Percentiles rank a stretch among this genome's conserved stretches.
Conservation (phyloP, 768 basidiomycete genomes). For the Tricholoma saponaceum region DNA sequence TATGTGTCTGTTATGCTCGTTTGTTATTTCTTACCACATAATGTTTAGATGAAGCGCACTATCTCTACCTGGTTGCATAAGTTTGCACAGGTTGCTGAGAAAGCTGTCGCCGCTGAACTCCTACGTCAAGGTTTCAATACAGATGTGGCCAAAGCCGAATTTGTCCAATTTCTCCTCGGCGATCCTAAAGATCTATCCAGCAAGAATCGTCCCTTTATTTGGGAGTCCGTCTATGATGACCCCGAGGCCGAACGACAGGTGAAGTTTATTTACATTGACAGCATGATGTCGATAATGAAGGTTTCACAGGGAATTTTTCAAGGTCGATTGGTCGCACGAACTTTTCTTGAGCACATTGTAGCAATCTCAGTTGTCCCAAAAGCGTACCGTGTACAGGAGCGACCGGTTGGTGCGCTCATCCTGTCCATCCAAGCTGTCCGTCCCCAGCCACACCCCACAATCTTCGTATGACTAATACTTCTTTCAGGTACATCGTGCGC, state of each 20-base stretch:
- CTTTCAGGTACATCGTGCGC: background rate
- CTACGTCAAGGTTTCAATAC: background rate
- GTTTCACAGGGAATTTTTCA: background rate
- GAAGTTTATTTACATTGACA: background rate
- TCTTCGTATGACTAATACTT: background rate
- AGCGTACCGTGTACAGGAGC: background rate
- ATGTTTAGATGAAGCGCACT: background rate
- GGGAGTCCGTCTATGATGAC: background rate
- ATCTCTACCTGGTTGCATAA: conserved; percentile 2
- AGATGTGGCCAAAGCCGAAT: background rate
- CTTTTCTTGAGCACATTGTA: background rate
- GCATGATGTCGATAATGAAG: too few species aligned
- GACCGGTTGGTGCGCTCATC: background rate
- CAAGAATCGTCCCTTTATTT: background rate
- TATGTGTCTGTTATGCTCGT: background rate
- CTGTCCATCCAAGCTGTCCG: background rate
- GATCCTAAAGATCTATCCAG: background rate
- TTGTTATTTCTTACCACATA: background rate
- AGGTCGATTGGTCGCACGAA: background rate
- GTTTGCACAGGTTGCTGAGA: background rate
- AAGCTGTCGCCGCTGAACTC: background rate
- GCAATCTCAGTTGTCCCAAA: background rate
- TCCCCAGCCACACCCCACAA: background rate
- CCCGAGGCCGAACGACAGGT: background rate
- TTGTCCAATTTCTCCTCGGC: background rate